Percentiles rank a stretch among this genome's conserved stretches.
Evolutionary conservation across 495 filamentous ascomycete genomes (phyloP).

Genomic region (Penicillium dipodomyicola): DNA sequence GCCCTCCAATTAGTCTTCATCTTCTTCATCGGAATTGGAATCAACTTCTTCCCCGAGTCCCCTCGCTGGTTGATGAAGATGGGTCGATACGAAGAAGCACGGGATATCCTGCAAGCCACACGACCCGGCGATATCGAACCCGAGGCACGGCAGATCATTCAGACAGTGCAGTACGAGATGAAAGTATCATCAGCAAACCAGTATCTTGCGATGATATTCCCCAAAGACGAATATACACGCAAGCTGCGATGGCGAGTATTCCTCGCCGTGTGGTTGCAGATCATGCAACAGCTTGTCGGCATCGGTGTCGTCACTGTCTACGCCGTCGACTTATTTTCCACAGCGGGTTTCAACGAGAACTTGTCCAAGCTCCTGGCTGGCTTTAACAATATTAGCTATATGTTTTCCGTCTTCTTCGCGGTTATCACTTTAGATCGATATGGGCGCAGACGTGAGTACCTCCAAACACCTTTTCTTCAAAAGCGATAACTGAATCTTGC

Average conservation of each 20-base stretch:
- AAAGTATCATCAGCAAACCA: slow-evolving; percentile 10
- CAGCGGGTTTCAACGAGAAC: not conserved
- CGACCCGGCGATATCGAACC: slow-evolving; percentile 22
- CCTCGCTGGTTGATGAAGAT: slow-evolving; percentile 53
- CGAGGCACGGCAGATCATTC: not conserved
- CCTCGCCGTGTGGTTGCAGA: not conserved
- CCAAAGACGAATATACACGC: not conserved
- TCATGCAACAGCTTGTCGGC: not conserved
- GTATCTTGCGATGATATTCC: not conserved
- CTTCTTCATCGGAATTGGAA: slow-evolving; percentile 41
- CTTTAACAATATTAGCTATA: not conserved
- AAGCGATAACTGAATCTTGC: not conserved
- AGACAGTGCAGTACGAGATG: slow-evolving; percentile 15
- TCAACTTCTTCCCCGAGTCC: slow-evolving; percentile 55
- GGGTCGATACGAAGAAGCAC: slow-evolving; percentile 50
- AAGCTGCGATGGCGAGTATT: not conserved
- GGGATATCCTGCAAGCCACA: slow-evolving; percentile 46
- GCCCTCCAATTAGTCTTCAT: slow-evolving; percentile 53
- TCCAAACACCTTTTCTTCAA: too few species aligned
- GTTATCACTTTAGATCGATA: not conserved
- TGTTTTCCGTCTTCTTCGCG: not conserved
- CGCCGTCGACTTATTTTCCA: not conserved
- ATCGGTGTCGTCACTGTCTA: not conserved
- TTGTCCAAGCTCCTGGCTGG: not conserved
- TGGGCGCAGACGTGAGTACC: not conserved